These are phyloP conservation scores for Parachaetomium inaequale DNA, from an alignment of 495 filamentous ascomycete species.

Conservation along the genomic window DNA sequence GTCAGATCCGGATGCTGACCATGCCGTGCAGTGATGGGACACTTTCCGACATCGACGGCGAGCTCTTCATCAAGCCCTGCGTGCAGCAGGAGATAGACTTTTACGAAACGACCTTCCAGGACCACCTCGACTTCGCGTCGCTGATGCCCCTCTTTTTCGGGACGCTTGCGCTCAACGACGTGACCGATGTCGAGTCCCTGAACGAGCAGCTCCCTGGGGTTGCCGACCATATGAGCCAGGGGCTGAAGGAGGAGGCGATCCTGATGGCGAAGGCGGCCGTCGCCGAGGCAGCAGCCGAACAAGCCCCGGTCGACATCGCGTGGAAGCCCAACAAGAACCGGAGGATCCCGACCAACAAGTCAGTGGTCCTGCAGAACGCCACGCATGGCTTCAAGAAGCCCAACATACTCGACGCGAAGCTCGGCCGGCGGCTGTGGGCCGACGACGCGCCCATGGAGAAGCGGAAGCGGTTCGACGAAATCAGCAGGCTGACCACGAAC, in stretches of 20 bases:
- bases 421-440: conserved; percentile 82
- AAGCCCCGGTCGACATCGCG: conserved; percentile 27
- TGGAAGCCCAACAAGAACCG: conserved; percentile 43
- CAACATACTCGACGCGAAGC: conserved; percentile 93
- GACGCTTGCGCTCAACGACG: conserved; percentile 56
- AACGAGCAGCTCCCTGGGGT: conserved; percentile 50
- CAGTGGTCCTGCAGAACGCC: conserved; percentile 84
- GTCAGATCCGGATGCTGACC: not conserved
- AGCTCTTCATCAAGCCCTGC: conserved; percentile 92
- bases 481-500: conserved; percentile 75
- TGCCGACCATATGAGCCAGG: conserved; percentile 40
- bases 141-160: conserved; percentile 86
- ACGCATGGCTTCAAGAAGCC: conserved; percentile 76
- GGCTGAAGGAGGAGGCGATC: conserved; percentile 40
- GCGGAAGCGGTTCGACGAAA: conserved; percentile 71
- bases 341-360: conserved; percentile 66
- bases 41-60: conserved; percentile 76
- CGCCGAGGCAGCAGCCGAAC: conserved; percentile 28
- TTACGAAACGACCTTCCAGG: conserved; percentile 67
- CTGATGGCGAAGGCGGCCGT: conserved; percentile 28
- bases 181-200: conserved; percentile 44
- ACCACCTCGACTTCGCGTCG: conserved; percentile 67
- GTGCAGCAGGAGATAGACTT: conserved; percentile 82
- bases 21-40: conserved; percentile 71
- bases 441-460: conserved; percentile 76